These are phyloP conservation scores for Deinandra increscens DNA, from an alignment of 129 eudicot species.

Conservation along the genomic window DNA sequence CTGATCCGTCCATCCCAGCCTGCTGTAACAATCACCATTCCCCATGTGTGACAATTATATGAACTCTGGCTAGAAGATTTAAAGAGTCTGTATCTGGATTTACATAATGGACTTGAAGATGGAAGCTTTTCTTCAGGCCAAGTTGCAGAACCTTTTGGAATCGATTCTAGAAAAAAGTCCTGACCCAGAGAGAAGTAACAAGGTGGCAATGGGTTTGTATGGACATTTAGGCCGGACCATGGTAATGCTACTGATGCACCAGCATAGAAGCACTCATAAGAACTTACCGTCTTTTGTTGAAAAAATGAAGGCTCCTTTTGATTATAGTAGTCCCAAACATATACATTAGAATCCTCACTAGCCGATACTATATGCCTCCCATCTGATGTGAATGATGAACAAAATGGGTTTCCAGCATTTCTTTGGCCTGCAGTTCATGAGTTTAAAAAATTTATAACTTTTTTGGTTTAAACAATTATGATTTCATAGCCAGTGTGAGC, in stretches of 20 bases:
- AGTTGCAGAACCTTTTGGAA: constrained; percentile 74
- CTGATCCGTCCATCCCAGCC: constrained; percentile 94
- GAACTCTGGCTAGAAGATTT: constrained; percentile 69
- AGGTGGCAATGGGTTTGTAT: constrained; percentile 39
- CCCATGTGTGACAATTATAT: constrained; percentile 76
- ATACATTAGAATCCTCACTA: constrained; percentile 76
- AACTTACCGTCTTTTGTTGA: constrained; percentile 51
- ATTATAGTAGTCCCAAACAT: constrained; percentile 62
- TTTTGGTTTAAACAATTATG: too few relatives aligned
- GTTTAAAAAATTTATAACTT: background rate
- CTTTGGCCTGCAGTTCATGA: constrained; percentile 45
- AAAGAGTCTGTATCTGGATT: constrained; percentile 67
- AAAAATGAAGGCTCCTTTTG: constrained; percentile 35
- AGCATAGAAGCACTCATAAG: constrained; percentile 81
- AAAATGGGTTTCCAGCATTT: constrained; percentile 45
- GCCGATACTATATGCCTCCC: constrained; percentile 84
- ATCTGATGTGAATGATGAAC: constrained; percentile 78
- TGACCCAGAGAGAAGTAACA: constrained; percentile 60
- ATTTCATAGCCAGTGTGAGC: too few relatives aligned
- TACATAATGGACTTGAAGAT: constrained; percentile 41
- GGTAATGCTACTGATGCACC: constrained; percentile 81
- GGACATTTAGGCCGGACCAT: constrained; percentile 64
- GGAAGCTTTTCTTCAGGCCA: constrained; percentile 98
- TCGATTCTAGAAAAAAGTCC: constrained; percentile 56
- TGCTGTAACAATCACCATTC: constrained; percentile 84